Conservation (phyloP, 495 filamentous ascomycete species). For the Penicillium antarcticum region DNA sequence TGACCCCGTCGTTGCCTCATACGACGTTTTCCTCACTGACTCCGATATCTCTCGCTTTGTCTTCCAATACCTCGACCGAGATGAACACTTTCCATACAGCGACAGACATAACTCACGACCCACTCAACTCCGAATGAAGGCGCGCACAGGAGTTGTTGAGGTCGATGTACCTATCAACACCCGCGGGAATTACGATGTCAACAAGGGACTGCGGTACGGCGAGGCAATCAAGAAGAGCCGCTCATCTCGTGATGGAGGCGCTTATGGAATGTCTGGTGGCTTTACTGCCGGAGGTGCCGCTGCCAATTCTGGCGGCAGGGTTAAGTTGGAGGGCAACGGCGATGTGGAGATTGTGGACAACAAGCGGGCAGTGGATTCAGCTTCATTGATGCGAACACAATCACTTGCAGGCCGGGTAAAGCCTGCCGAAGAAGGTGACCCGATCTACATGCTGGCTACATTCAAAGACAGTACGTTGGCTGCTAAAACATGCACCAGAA, state of each 20-base stretch:
- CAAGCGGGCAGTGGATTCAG: slow-evolving; percentile 34
- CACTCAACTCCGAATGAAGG: slow-evolving; percentile 62
- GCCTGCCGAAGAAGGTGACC: slow-evolving; percentile 53
- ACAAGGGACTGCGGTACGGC: slow-evolving; percentile 63
- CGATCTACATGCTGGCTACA: slow-evolving; percentile 69
- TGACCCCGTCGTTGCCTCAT: slow-evolving; percentile 56
- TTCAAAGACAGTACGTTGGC: slow-evolving; percentile 57
- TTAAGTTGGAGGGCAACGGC: slow-evolving; percentile 32
- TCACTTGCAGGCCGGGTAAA: slow-evolving; percentile 68
- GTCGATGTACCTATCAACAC: slow-evolving; percentile 68
- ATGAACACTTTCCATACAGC: slow-evolving; percentile 53
- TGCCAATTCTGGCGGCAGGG: slow-evolving; percentile 23
- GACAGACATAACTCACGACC: slow-evolving; percentile 52
- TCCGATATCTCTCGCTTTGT: slow-evolving; percentile 53
- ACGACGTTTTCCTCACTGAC: slow-evolving; percentile 60
- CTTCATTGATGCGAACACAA: slow-evolving; percentile 32
- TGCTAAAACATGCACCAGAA: not conserved
- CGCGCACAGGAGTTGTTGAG: slow-evolving; percentile 65
- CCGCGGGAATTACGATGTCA: slow-evolving; percentile 58
- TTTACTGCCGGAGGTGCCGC: slow-evolving; percentile 42
- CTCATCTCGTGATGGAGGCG: slow-evolving; percentile 52
- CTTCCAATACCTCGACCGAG: slow-evolving; percentile 64
- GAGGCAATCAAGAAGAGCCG: slow-evolving; percentile 59
- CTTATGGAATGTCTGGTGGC: slow-evolving; percentile 57
- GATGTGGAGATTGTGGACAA: slow-evolving; percentile 38